Percentiles rank a stretch among this genome's conserved stretches.
Evolutionary conservation across 2,329 filamentous ascomycete genomes (phyloP).

Genomic region (Hymenoscyphus occultus): DNA sequence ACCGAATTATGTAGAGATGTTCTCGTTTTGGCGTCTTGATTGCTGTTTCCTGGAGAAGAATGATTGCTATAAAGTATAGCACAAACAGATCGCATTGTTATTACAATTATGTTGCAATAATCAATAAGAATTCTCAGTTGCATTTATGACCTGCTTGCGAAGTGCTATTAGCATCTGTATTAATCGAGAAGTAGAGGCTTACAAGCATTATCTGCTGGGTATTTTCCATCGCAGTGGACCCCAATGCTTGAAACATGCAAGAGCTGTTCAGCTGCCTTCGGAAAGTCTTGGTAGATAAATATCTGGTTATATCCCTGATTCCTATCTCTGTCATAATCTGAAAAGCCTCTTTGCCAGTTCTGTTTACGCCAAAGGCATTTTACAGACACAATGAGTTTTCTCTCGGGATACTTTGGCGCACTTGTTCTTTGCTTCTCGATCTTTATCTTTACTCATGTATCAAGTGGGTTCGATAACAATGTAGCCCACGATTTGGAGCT

Average conservation of each 20-base stretch:
- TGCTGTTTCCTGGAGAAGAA: not conserved
- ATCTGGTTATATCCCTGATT: not conserved
- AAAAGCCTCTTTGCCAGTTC: not conserved
- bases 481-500: not conserved
- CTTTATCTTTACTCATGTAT: not conserved
- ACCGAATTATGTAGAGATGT: too few species aligned
- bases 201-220: not conserved
- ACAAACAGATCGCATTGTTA: not conserved
- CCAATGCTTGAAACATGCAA: slow-evolving; percentile 1
- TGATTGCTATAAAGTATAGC: not conserved
- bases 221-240: not conserved
- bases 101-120: not conserved
- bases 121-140: not conserved
- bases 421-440: not conserved
- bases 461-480: not conserved
- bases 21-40: not conserved
- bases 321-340: not conserved
- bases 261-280: not conserved
- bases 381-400: not conserved
- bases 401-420: not conserved
- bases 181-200: not conserved
- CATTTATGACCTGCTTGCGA: not conserved
- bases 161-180: not conserved
- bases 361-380: not conserved
- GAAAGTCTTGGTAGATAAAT: not conserved